phyloP scores from a whole-genome alignment of 108 stramenopile genomes.

The Asterionellopsis glacialis region DNA sequence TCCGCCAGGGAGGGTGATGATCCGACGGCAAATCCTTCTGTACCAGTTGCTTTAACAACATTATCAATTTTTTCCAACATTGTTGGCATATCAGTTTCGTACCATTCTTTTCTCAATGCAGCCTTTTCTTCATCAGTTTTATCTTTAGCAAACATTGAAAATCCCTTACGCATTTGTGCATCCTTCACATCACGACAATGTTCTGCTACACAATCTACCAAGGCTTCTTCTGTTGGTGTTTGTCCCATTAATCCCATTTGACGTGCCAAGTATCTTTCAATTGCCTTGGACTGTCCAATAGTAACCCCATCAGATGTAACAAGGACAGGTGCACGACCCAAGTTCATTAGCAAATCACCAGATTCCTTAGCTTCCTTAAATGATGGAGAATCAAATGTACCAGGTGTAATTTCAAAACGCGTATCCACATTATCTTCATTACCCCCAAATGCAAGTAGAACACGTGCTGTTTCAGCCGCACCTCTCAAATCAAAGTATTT shows the following conservation, averaged over 20 bases:
- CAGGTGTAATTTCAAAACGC: slow-evolving; percentile 32
- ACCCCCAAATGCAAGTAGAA: slow-evolving; percentile 36
- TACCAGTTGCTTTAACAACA: slow-evolving; percentile 16
- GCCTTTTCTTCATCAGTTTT: slow-evolving; percentile 43
- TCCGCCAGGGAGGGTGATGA: slow-evolving; percentile 36
- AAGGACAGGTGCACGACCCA: slow-evolving; percentile 56
- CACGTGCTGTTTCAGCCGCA: slow-evolving; percentile 46
- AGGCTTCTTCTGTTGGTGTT: slow-evolving; percentile 38
- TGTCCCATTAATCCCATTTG: slow-evolving; percentile 46
- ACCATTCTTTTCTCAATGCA: slow-evolving; percentile 13
- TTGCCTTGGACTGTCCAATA: slow-evolving; percentile 65
- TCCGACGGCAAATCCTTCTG: slow-evolving; percentile 39
- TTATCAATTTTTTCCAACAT: slow-evolving; percentile 48
- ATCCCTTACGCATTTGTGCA: slow-evolving; percentile 38
- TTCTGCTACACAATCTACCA: slow-evolving; percentile 63
- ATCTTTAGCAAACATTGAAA: slow-evolving; percentile 44
- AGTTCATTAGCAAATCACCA: slow-evolving; percentile 53
- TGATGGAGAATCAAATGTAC: slow-evolving; percentile 35
- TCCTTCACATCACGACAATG: slow-evolving; percentile 65
- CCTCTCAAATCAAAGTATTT: slow-evolving; percentile 52
- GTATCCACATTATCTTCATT: slow-evolving; percentile 36
- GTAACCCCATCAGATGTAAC: slow-evolving; percentile 27
- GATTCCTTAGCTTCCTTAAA: slow-evolving; percentile 48
- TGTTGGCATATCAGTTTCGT: slow-evolving; percentile 31
- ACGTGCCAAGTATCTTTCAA: slow-evolving; percentile 39